phyloP scores from a whole-genome alignment of 805 yeast species.

The Yarrowia deformans region DNA sequence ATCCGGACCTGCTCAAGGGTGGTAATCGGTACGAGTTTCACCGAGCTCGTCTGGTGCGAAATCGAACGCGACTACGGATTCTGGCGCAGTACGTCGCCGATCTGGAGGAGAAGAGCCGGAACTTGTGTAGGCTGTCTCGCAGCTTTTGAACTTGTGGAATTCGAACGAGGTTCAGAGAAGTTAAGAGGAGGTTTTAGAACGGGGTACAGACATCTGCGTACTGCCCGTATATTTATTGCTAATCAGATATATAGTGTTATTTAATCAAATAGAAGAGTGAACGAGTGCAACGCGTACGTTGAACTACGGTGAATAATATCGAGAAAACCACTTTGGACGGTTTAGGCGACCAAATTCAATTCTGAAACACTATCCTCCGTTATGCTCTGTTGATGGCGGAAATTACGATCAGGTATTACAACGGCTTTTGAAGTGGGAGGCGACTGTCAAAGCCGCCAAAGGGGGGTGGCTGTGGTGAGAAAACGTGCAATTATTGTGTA shows the following conservation, averaged over 20 bases:
- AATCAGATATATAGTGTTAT: conserved; percentile 10
- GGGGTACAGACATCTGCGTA: no score
- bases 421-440: background rate
- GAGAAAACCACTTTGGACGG: no score
- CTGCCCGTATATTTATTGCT: conserved; percentile 6
- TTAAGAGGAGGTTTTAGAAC: no score
- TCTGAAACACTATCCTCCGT: background rate
- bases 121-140: conserved; percentile 11
- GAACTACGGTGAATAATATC: conserved; percentile 16
- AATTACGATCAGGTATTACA: conserved; percentile 2
- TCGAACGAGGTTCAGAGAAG: no score
- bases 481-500: background rate
- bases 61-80: conserved; percentile 42
- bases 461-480: background rate
- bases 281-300: no score
- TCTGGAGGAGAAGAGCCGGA: conserved; percentile 36
- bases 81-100: conserved; percentile 39
- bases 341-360: no score
- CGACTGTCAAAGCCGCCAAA: background rate
- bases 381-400: background rate
- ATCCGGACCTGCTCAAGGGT: conserved; percentile 42
- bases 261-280: background rate
- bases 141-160: background rate
- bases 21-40: conserved; percentile 42
- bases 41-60: conserved; percentile 43